Evolutionary conservation across 2,329 filamentous ascomycete genomes (phyloP), one percentile per base, ranked within the genome.

Genomic region (Cytospora mali): DNA sequence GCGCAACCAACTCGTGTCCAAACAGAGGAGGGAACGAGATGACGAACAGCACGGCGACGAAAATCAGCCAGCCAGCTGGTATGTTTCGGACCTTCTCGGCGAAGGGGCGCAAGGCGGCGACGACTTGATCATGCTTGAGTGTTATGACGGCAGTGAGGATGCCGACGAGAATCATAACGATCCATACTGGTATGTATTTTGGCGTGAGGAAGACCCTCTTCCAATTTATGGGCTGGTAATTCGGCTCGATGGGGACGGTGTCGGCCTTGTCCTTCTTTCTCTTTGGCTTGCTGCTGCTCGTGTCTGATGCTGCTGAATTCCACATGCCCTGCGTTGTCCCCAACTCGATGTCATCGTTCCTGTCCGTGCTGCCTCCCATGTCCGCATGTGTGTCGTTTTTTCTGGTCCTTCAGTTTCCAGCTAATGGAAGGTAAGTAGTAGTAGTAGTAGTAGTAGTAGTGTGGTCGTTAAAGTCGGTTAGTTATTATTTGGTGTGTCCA

Each of bases 1-100:
- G 67, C n/a, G 73, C 76, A 50, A 79, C 67, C 48, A 79, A 69
- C 62, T 79, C 76, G 62, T 79, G 76, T 18, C 76, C 76, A 58
- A 79, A 78, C 14, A 79, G 68, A 1, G 76, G 76, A 4, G 76
- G 76, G 58, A 79, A 77, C 3, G 76, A 78, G 42, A 79, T 75
- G 39, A 74, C 50, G 53, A 79, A 70, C 29, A 79, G 67, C 23
- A 79, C 73, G 29, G 69, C 70, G 46, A 79, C 73, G 6, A 76
- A 76, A 50, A 78, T 77, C 7, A 79, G 49, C 68, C 73, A 78
- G 7, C 76, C 76, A 14, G 71, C 75, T 1, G 75, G 74, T 2
- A 76, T 66, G 18, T 75, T 72, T 33, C 75, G 71, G 14, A 78
- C 73, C 60, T 75, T 74, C 55, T 74, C 69, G 6, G 75, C 73